Evolutionary conservation across 257 asterid genomes (phyloP), one percentile per base, ranked within the genome.

Genomic region (Scutellaria barbata): DNA sequence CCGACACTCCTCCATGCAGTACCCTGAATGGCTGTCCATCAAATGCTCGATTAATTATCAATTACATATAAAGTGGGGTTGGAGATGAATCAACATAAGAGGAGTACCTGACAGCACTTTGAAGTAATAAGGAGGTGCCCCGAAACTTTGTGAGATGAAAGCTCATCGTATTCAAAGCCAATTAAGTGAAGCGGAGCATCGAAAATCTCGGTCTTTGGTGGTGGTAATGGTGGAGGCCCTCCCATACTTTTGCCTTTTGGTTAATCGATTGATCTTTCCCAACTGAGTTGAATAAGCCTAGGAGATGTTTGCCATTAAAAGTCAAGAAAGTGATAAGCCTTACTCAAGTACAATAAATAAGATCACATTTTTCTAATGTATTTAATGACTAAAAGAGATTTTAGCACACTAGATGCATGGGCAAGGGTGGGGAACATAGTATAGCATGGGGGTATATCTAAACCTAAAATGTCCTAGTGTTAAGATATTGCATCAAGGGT

Each of bases 81-180:
- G 5, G 35, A 8, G 35, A 22, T 22, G 25, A 62, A 71, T 40
- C 46, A 35, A 14, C 33, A 37, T 53, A 25, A 40, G 66, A 75
- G 13, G 40, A 62, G 48, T 25, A 83, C 90, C 88, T 89, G 96
- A 76, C 95, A 89, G 76, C 96, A 89, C 64, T 81, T 86, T 0
- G 76, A 57, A 63, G 90, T 86, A 73, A 94, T 77, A 45, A 67
- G 46, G 13, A 94, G 81, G 57, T 81, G 90, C 55, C 99, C 99
- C 3, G 92, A 77, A 35, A 94, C 87, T 83, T 72, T 88, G 7
- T 51, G 61, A 51, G 92, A 68, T 13, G 99, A 81, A 54, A 94
- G 58, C 63, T 89, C 95, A 54, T 85, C 91, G 16, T 87, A n/a
- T 73, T 91, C 90, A 58, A 94, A 94, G 12, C 98, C 97, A n/a